A percentile compares a stretch with the other conserved stretches of the same genome.
phyloP scores from a whole-genome alignment of 2,329 filamentous ascomycete species.

The Epichloe glyceriae region DNA sequence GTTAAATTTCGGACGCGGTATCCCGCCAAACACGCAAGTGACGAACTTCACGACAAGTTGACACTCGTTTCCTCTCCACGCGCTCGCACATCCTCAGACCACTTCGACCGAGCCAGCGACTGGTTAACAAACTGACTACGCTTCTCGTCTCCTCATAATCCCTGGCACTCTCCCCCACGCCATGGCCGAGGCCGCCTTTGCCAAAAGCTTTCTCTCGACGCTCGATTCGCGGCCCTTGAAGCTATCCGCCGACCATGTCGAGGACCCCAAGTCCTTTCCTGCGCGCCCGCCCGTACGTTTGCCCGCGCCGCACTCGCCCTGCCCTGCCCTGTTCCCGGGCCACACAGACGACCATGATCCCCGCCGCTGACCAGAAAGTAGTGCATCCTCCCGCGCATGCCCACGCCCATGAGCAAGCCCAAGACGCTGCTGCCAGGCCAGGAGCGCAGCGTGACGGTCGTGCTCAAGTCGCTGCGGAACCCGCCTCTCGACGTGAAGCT shows the following conservation, averaged over 20 bases:
- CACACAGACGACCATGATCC: no score
- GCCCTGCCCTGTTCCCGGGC: neutral
- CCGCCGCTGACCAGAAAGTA: conserved; percentile 17
- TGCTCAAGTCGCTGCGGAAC: conserved; percentile 66
- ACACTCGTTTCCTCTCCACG: no score
- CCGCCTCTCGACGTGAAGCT: conserved; percentile 57
- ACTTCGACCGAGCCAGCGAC: no score
- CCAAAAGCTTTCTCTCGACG: conserved; percentile 66
- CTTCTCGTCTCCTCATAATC: no score
- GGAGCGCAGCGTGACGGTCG: conserved; percentile 42
- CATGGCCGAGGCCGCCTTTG: conserved; percentile 79
- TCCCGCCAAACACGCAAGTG: no score
- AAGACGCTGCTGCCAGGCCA: conserved; percentile 36
- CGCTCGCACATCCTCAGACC: no score
- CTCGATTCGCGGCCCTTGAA: conserved; percentile 70
- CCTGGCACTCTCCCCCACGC: conserved; percentile 6
- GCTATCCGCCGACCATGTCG: conserved; percentile 80
- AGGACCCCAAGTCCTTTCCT: conserved; percentile 69
- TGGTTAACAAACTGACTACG: no score
- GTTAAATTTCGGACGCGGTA: no score
- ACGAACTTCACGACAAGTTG: no score
- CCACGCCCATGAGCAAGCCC: conserved; percentile 40
- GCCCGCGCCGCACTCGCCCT: neutral
- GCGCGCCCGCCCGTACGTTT: conserved; percentile 56
- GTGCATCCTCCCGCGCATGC: conserved; percentile 61